Percentiles rank a stretch among this genome's conserved stretches.
phyloP scores from a whole-genome alignment of 208 protist species.

The Acanthamoeba healyi region DNA sequence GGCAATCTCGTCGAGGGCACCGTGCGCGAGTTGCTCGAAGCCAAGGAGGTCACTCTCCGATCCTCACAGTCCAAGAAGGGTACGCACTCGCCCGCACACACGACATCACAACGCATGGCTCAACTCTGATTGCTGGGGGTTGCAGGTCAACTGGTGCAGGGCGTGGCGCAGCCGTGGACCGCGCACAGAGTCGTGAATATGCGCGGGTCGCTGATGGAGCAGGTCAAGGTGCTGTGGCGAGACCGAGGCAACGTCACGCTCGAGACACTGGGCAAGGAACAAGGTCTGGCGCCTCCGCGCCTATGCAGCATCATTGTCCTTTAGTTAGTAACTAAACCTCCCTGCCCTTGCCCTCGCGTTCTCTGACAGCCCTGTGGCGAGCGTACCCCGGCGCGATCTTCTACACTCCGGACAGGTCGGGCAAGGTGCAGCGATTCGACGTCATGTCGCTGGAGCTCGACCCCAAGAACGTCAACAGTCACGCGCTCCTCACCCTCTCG shows the following conservation, averaged over 20 bases:
- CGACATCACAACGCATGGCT: not conserved
- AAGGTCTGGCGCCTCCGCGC: not conserved
- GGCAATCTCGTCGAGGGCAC: not conserved
- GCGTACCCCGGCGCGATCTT: conserved; percentile 30
- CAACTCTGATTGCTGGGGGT: not conserved
- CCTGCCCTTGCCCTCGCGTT: not conserved
- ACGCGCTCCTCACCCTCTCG: conserved; percentile 1
- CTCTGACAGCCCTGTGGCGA: not conserved
- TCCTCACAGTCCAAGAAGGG: not conserved
- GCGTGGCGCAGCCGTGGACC: not conserved
- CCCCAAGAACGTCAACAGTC: conserved; percentile 47
- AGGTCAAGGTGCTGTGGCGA: conserved; percentile 20
- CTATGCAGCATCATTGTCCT: too few species aligned
- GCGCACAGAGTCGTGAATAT: not conserved
- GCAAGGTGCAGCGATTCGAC: conserved; percentile 11
- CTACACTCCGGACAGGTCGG: conserved; percentile 10
- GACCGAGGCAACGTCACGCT: not conserved
- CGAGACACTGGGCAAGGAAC: conserved; percentile 1
- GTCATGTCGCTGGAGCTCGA: conserved; percentile 27
- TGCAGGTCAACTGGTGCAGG: not conserved
- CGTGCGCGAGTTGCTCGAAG: not conserved
- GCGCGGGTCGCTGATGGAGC: conserved; percentile 33
- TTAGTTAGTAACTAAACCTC: too few species aligned
- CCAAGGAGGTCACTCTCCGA: not conserved
- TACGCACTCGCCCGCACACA: not conserved